A percentile compares a stretch with the other conserved stretches of the same genome.
Evolutionary conservation across 108 stramenopile genomes (phyloP).

Genomic region (Hondaea fermentalgiana): DNA sequence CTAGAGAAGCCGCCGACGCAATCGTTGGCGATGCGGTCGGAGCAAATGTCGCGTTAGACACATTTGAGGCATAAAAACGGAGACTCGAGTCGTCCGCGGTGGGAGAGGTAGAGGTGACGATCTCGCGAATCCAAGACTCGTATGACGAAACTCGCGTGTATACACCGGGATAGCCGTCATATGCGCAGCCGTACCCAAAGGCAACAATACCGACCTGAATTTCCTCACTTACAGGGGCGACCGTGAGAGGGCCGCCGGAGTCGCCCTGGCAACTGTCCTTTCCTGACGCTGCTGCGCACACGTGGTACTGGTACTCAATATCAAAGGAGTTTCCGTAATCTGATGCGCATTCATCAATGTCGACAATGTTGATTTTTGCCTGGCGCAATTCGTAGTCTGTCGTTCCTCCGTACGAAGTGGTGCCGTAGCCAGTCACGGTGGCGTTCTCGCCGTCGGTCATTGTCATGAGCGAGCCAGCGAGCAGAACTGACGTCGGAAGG

Average conservation of each 20-base stretch:
- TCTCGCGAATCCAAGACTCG: background rate
- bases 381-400: background rate
- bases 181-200: background rate
- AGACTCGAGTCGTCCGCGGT: background rate
- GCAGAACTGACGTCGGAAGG: background rate
- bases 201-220: background rate
- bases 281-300: background rate
- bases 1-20: too few relatives aligned
- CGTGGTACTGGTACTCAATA: background rate
- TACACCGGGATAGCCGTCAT: background rate
- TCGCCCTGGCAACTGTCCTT: conserved; percentile 2
- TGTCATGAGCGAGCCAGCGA: background rate
- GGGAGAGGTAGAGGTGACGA: background rate
- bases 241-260: background rate
- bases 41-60: background rate
- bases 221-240: background rate
- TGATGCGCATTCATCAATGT: background rate
- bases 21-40: background rate
- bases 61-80: background rate
- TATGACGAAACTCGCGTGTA: background rate
- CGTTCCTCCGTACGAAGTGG: background rate
- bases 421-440: background rate
- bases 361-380: background rate
- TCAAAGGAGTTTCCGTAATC: background rate
- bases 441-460: background rate